phyloP scores from a whole-genome alignment of 2,329 filamentous ascomycete species.

The Calonectria pauciramosa region DNA sequence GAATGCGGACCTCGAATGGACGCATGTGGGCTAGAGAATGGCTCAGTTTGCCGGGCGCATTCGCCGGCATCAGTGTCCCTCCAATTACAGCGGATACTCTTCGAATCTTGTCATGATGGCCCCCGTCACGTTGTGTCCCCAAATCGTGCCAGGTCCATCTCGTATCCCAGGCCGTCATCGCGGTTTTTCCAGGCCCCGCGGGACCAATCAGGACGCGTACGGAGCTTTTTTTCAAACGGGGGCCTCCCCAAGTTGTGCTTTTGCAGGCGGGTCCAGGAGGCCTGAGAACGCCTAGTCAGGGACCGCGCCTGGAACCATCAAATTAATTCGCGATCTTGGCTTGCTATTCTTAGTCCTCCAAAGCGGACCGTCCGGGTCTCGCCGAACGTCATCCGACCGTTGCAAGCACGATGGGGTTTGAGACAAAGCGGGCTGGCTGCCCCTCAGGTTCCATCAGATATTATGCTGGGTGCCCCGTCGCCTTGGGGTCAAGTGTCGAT shows the following conservation, averaged over 20 bases:
- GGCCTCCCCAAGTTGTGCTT: background rate
- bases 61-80: background rate
- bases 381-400: conserved; percentile 13
- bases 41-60: background rate
- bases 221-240: background rate
- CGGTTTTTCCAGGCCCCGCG: background rate
- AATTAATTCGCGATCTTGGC: conserved; percentile 12
- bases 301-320: background rate
- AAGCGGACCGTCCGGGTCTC: background rate
- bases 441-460: conserved; percentile 1
- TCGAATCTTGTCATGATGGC: background rate
- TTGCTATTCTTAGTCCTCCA: conserved; percentile 17
- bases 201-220: background rate
- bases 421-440: background rate
- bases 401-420: conserved; percentile 3
- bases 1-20: background rate
- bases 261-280: background rate
- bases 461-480: conserved; percentile 13
- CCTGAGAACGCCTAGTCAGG: background rate
- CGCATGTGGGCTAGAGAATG: background rate
- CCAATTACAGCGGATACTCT: background rate
- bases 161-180: background rate
- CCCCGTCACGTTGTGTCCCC: background rate
- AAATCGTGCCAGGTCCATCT: background rate
- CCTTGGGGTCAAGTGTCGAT: background rate